Conservation (phyloP, 495 filamentous ascomycete species). For the Gamarada debralockiae region DNA sequence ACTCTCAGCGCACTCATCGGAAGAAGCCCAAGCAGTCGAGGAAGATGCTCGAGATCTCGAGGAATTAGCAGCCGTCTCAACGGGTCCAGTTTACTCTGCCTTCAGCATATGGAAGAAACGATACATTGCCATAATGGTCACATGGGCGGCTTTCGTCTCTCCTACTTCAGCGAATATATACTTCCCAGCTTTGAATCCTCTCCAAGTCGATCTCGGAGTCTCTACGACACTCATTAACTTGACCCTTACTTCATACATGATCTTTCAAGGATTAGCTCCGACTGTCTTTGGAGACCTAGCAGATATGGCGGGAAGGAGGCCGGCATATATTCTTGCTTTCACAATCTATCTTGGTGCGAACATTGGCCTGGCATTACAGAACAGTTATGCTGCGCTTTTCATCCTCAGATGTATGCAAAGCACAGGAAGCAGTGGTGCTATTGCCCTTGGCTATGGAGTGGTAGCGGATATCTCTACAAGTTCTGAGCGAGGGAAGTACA, state of each 20-base stretch:
- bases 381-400: conserved; percentile 55
- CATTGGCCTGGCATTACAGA: conserved; percentile 58
- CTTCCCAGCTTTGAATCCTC: conserved; percentile 66
- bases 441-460: conserved; percentile 57
- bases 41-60: conserved; percentile 19
- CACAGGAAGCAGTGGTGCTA: conserved; percentile 51
- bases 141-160: conserved; percentile 62
- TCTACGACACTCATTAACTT: conserved; percentile 62
- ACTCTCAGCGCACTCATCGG: not conserved
- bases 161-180: conserved; percentile 78
- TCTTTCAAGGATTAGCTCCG: conserved; percentile 57
- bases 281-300: conserved; percentile 57
- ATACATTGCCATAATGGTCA: conserved; percentile 51
- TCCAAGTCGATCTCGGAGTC: conserved; percentile 48
- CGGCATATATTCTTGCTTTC: conserved; percentile 55
- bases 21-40: not conserved
- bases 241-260: conserved; percentile 62
- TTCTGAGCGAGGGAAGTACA: conserved; percentile 57
- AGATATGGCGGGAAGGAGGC: conserved; percentile 55
- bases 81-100: conserved; percentile 22
- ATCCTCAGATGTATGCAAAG: conserved; percentile 61
- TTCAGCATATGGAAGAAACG: conserved; percentile 29
- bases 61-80: conserved; percentile 13
- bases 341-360: conserved; percentile 58
- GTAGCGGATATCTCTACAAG: conserved; percentile 58